These are phyloP conservation scores for Takashimella koratensis DNA, from an alignment of 1,284 basidiomycete genomes.

Conservation along the genomic window DNA sequence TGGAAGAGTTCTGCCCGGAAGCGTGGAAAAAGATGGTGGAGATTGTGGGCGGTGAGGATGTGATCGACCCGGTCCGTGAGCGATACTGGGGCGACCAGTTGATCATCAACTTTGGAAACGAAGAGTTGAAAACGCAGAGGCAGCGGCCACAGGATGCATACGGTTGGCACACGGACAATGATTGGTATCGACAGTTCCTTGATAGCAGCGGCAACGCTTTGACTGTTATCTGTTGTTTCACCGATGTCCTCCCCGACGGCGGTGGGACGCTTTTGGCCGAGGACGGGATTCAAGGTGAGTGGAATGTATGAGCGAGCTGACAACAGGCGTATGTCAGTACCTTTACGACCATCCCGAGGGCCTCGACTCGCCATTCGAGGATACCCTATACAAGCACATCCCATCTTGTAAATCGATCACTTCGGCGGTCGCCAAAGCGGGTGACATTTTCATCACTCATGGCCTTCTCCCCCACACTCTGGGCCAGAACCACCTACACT, in stretches of 20 bases:
- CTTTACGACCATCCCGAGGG: conserved; percentile 31
- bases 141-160: conserved; percentile 6
- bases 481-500: conserved; percentile 29
- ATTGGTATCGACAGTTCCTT: conserved; percentile 38
- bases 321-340: conserved; percentile 16
- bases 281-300: conserved; percentile 26
- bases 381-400: conserved; percentile 15
- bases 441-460: conserved; percentile 32
- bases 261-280: conserved; percentile 28
- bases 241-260: conserved; percentile 22
- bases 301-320: neutral
- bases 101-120: conserved; percentile 32
- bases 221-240: conserved; percentile 33
- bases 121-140: conserved; percentile 9
- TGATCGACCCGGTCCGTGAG: conserved; percentile 28
- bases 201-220: conserved; percentile 31
- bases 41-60: conserved; percentile 33
- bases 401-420: conserved; percentile 16
- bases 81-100: conserved; percentile 35
- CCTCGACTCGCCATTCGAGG: conserved; percentile 25
- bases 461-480: conserved; percentile 29
- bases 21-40: conserved; percentile 35
- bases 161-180: conserved; percentile 35
- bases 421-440: conserved; percentile 22
- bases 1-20: conserved; percentile 26